These are phyloP conservation scores for Candida ovalis DNA, from an alignment of 805 yeast genomes.

Conservation along the genomic window DNA sequence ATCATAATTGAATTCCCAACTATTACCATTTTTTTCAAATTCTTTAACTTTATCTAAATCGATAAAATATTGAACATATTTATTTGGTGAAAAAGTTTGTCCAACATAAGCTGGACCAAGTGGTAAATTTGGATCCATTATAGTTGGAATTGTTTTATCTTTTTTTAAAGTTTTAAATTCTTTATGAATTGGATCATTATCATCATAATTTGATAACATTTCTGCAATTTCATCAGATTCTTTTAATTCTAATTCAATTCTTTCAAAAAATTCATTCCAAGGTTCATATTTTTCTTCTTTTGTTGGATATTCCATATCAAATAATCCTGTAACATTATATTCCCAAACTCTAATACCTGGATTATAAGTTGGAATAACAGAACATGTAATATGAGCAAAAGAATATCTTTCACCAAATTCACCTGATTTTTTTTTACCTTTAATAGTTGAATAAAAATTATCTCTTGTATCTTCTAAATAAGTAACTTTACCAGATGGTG, in stretches of 20 bases:
- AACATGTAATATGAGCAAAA: conserved; percentile 64
- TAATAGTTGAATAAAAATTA: conserved; percentile 45
- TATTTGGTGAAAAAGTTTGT: conserved; percentile 69
- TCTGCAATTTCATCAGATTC: conserved; percentile 29
- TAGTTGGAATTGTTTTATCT: conserved; percentile 62
- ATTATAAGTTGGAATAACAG: conserved; percentile 80
- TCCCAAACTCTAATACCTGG: conserved; percentile 87
- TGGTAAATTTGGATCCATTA: conserved; percentile 48
- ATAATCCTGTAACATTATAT: conserved; percentile 63
- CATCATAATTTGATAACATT: conserved; percentile 3
- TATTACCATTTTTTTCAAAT: conserved; percentile 34
- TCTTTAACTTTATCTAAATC: conserved; percentile 41
- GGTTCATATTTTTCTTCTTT: conserved; percentile 32
- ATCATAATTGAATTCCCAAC: conserved; percentile 49
- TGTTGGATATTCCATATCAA: background rate
- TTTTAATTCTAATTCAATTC: conserved; percentile 37
- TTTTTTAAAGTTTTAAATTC: conserved; percentile 9
- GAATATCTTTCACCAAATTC: conserved; percentile 55
- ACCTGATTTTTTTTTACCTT: conserved; percentile 43
- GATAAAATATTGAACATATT: conserved; percentile 71
- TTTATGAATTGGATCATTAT: conserved; percentile 8
- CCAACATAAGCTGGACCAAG: conserved; percentile 76
- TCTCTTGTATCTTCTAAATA: conserved; percentile 62
- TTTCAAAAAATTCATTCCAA: conserved; percentile 58
- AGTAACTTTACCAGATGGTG: conserved; percentile 60